Evolutionary conservation across 768 basidiomycete genomes (phyloP).

Genomic region (Tricholoma sp.): DNA sequence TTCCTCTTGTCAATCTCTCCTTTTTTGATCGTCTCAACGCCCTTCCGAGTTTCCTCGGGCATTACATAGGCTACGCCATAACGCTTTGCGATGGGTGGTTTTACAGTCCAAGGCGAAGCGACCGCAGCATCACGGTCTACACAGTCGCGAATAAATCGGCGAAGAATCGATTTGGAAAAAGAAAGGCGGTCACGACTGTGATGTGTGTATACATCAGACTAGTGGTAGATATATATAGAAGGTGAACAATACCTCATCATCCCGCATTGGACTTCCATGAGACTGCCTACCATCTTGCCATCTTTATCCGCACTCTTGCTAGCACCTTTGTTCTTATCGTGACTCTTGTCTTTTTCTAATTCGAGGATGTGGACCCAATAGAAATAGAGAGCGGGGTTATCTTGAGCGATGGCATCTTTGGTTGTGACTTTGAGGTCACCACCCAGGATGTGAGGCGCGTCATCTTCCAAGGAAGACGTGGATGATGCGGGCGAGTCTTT

Average conservation of each 20-base stretch:
- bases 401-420: conserved; percentile 64
- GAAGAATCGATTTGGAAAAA: conserved; percentile 95
- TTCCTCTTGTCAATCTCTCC: conserved; percentile 91
- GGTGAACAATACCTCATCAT: conserved; percentile 64
- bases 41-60: conserved; percentile 78
- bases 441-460: conserved; percentile 63
- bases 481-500: conserved; percentile 43
- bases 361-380: conserved; percentile 88
- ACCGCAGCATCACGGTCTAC: conserved; percentile 89
- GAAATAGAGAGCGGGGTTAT: conserved; percentile 78
- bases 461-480: conserved; percentile 35
- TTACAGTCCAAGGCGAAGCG: conserved; percentile 95
- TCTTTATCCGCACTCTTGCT: conserved; percentile 51
- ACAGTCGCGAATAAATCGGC: conserved; percentile 93
- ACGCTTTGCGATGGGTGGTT: conserved; percentile 72
- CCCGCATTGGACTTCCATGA: conserved; percentile 77
- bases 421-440: conserved; percentile 72
- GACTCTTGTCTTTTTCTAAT: conserved; percentile 63
- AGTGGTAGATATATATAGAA: neutral
- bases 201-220: conserved; percentile 1
- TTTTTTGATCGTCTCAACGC: conserved; percentile 76
- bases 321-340: conserved; percentile 51
- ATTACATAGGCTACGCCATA: conserved; percentile 84
- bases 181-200: conserved; percentile 88
- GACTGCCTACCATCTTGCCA: conserved; percentile 64